Evolutionary conservation across 164 flowering plant species (phyloP).

Genomic region (Annona squamosa): DNA sequence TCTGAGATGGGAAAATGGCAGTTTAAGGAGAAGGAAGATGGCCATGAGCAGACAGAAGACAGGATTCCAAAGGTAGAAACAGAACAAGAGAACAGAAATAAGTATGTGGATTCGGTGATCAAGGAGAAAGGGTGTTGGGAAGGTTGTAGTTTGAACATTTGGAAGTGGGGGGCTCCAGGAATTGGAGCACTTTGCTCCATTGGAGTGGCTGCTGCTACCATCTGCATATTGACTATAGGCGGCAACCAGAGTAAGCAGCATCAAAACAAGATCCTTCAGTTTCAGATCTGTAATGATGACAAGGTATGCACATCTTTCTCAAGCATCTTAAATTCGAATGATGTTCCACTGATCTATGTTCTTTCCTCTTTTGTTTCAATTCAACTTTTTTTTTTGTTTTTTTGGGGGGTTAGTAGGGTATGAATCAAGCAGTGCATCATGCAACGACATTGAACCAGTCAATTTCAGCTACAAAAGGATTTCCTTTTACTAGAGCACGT

Average conservation of each 20-base stretch:
- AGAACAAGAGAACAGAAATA: conserved; percentile 14
- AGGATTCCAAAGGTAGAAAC: neutral
- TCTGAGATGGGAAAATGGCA: conserved; percentile 20
- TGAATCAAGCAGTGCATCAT: conserved; percentile 45
- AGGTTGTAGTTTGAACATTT: conserved; percentile 27
- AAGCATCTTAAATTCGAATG: neutral
- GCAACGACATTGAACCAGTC: conserved; percentile 48
- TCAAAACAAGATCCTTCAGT: conserved; percentile 38
- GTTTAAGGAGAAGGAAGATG: conserved; percentile 21
- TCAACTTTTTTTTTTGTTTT: neutral
- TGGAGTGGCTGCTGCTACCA: conserved; percentile 50
- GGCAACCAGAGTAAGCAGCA: conserved; percentile 23
- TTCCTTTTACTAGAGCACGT: conserved; percentile 42
- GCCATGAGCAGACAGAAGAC: neutral
- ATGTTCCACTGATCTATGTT: neutral
- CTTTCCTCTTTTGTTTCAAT: neutral
- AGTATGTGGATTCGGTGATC: conserved; percentile 8
- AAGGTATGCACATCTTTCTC: conserved; percentile 28
- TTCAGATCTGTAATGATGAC: conserved; percentile 47
- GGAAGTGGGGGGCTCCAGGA: conserved; percentile 40
- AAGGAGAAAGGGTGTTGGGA: conserved; percentile 13
- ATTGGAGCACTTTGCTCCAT: conserved; percentile 54
- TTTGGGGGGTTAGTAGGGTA: conserved; percentile 33
- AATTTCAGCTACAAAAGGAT: conserved; percentile 33
- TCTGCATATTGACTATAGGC: conserved; percentile 46